Percentiles rank a stretch among this genome's conserved stretches.
These are phyloP conservation scores for Phytopythium litorale DNA, from an alignment of 352 stramenopile genomes.

Conservation along the genomic window DNA sequence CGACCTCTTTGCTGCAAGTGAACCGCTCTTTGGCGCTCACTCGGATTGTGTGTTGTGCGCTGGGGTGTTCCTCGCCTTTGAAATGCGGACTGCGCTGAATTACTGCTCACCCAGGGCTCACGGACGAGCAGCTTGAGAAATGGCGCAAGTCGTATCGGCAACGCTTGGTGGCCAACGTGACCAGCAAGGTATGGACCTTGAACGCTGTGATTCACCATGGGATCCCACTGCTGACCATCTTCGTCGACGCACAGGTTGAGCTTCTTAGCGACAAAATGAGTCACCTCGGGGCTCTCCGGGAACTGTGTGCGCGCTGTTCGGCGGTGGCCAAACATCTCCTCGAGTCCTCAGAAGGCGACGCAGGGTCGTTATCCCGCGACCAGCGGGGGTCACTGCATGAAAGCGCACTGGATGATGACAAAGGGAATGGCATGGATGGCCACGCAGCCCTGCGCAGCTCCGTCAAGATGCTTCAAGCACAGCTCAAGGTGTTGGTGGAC, in stretches of 20 bases:
- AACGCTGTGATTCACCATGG: too few relatives aligned
- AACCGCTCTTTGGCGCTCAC: too few relatives aligned
- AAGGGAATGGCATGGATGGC: conserved; percentile 20
- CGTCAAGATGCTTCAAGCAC: not conserved
- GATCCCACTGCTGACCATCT: too few relatives aligned
- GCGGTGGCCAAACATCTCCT: conserved; percentile 34
- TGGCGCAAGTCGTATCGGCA: conserved; percentile 46
- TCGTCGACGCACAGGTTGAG: conserved; percentile 18
- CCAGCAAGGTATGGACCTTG: conserved; percentile 38
- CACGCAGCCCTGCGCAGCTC: not conserved
- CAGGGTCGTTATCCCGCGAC: not conserved
- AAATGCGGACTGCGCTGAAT: not conserved
- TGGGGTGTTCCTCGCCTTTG: not conserved
- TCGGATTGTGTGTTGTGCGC: not conserved
- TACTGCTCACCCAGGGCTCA: conserved; percentile 37
- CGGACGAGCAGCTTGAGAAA: conserved; percentile 62
- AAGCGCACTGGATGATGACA: conserved; percentile 13
- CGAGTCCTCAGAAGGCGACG: not conserved
- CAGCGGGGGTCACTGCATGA: not conserved
- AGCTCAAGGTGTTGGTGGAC: not conserved
- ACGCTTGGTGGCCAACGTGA: conserved; percentile 45
- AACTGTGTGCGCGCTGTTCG: conserved; percentile 34
- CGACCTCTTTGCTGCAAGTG: not conserved
- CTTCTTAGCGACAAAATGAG: conserved; percentile 56
- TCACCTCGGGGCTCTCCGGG: conserved; percentile 52